Evolutionary conservation across 148 eudicot genomes (phyloP), one percentile per base, ranked within the genome.

Genomic region (Vaccinium vitisidaea): DNA sequence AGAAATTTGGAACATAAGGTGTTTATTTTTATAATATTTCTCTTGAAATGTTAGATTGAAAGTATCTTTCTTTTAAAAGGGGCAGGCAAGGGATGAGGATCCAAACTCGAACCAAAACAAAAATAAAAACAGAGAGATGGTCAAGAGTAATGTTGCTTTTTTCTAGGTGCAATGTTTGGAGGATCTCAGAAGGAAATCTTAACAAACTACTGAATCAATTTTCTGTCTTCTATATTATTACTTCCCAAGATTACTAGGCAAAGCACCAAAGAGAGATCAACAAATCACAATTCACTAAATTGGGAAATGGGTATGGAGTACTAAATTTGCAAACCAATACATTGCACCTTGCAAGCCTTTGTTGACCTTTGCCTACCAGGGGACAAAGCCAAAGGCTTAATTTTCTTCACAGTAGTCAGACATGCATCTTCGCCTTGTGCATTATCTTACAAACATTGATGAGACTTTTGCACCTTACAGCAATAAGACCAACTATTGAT

Each of bases 241-340:
- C 54, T n/a, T 23, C 18, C 55, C 1, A 76, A n/a, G 58, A 49
- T 76, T 23, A 50, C 56, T 5, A 13, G n/a, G 7, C 32, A 76
- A 76, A 50, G 80, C 80, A 76, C 80, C 80, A 76, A 23, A 52
- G 56, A 52, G 56, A 76, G 56, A 76, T 76, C 56, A 23, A 49
- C 55, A 18, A 76, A 49, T 76, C 56, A 76, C 18, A 49, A n/a
- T n/a, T 76, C 58, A 49, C 19, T n/a, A 48, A 76, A 11, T 21
- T 76, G 56, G 80, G 80, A 25, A 48, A 21, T 48, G 8, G 54
- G 18, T 70, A 10, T 19, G 46, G 6, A 25, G 32, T 71, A 55
- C n/a, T 8, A 36, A 21, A 75, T 9, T 21, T 49, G 56, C 32
- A n/a, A n/a, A 13, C 27, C 11, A 4, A 76, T 76, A 21, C 80